Conservation (phyloP, 805 yeast species). For the Grigorovia yakushimaensis region DNA sequence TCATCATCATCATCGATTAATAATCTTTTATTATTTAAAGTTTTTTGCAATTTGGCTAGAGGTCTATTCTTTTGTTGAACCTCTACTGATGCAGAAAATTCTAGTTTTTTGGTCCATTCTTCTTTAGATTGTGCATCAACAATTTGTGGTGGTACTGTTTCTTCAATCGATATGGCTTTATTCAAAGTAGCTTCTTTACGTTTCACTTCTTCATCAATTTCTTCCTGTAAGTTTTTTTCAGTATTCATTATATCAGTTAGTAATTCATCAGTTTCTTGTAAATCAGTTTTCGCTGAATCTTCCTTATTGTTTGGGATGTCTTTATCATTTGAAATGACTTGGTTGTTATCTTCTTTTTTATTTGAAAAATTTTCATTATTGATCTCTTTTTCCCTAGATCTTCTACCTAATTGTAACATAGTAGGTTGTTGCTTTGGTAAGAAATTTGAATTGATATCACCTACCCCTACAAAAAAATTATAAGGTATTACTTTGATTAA, state of each 20-base stretch:
- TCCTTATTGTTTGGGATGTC: background rate
- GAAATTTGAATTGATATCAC: constrained; percentile 90
- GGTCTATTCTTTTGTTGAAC: constrained; percentile 79
- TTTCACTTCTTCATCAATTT: constrained; percentile 26
- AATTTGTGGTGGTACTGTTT: constrained; percentile 12
- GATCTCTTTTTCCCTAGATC: constrained; percentile 18
- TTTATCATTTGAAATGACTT: constrained; percentile 3
- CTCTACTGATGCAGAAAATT: constrained; percentile 62
- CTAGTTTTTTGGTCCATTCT: constrained; percentile 47
- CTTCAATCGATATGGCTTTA: constrained; percentile 17
- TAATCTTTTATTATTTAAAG: constrained; percentile 44
- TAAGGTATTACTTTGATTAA: constrained; percentile 89
- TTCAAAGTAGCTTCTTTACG: constrained; percentile 29
- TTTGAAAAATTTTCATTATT: constrained; percentile 3
- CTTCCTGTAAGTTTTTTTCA: constrained; percentile 23
- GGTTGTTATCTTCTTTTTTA: constrained; percentile 7
- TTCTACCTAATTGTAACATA: constrained; percentile 31
- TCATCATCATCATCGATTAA: constrained; percentile 77
- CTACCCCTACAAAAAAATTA: constrained; percentile 93
- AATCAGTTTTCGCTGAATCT: background rate
- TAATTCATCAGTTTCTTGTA: constrained; percentile 24
- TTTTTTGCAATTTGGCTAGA: constrained; percentile 69
- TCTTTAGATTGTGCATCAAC: constrained; percentile 31
- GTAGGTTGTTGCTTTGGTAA: constrained; percentile 77
- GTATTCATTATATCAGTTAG: constrained; percentile 27